Evolutionary conservation across 495 filamentous ascomycete genomes (phyloP).

Genomic region (Neurospora intermedia): DNA sequence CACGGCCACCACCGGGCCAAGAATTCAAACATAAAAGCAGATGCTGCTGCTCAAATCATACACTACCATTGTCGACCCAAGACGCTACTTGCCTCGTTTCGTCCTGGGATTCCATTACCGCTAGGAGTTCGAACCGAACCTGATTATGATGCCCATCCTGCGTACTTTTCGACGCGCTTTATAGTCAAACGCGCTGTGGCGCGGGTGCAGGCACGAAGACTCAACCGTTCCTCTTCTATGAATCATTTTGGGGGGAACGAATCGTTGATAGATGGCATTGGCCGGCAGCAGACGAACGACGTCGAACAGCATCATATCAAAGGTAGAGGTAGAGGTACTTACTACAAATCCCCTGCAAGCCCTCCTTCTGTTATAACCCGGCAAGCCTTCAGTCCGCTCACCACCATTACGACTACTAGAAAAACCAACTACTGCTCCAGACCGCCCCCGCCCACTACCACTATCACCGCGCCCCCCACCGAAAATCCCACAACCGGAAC

Average conservation of each 20-base stretch:
- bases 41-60: neutral
- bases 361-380: too few relatives aligned
- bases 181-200: neutral
- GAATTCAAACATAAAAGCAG: neutral
- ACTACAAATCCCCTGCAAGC: too few relatives aligned
- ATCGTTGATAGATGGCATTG: neutral
- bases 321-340: too few relatives aligned
- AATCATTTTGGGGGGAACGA: neutral
- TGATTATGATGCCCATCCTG: neutral
- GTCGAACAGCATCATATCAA: too few relatives aligned
- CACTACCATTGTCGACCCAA: neutral
- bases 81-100: neutral
- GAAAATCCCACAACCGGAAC: too few relatives aligned
- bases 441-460: too few relatives aligned
- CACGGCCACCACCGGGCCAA: neutral
- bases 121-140: neutral
- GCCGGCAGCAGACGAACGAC: neutral
- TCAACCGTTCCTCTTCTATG: neutral
- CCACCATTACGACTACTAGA: neutral
- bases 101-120: neutral
- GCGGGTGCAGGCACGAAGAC: neutral
- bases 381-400: too few relatives aligned
- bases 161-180: neutral
- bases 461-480: too few relatives aligned
- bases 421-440: too few relatives aligned